These are phyloP conservation scores for Penicillium cinerascens DNA, from an alignment of 495 filamentous ascomycete species.

Conservation along the genomic window DNA sequence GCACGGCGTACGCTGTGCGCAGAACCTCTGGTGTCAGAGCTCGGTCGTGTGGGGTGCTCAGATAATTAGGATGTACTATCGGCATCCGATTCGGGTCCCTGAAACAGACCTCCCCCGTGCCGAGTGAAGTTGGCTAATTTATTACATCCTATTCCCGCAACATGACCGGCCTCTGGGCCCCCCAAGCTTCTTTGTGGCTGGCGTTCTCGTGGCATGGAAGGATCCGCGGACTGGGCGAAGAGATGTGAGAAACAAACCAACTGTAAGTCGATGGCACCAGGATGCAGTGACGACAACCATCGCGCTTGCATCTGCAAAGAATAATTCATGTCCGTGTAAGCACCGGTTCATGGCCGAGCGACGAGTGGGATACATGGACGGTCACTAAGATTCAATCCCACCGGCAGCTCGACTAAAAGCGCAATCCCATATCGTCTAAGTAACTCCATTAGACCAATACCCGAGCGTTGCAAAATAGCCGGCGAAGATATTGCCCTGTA, in stretches of 20 bases:
- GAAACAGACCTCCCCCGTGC: slow-evolving; percentile 1
- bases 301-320: slow-evolving; percentile 5
- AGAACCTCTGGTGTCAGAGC: slow-evolving; percentile 1
- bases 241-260: slow-evolving; percentile 3
- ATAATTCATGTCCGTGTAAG: slow-evolving; percentile 5
- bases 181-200: slow-evolving; percentile 1
- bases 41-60: slow-evolving; percentile 1
- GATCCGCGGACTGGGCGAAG: slow-evolving; percentile 1
- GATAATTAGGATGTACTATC: slow-evolving; percentile 1
- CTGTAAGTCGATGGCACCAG: not conserved
- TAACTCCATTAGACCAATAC: not conserved
- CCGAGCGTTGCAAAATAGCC: slow-evolving; percentile 2
- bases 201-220: too few species aligned
- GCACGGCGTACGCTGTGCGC: slow-evolving; percentile 3
- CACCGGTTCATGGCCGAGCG: slow-evolving; percentile 1
- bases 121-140: slow-evolving; percentile 1
- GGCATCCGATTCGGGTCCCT: slow-evolving; percentile 1
- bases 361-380: slow-evolving; percentile 4
- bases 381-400: slow-evolving; percentile 3
- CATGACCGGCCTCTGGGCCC: not conserved
- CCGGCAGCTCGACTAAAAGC: slow-evolving; percentile 1
- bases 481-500: slow-evolving; percentile 1
- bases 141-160: slow-evolving; percentile 4
- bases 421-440: slow-evolving; percentile 2
- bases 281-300: slow-evolving; percentile 1